phyloP scores from a whole-genome alignment of 306 rosid species.

The Lathyrus tuberosus region DNA sequence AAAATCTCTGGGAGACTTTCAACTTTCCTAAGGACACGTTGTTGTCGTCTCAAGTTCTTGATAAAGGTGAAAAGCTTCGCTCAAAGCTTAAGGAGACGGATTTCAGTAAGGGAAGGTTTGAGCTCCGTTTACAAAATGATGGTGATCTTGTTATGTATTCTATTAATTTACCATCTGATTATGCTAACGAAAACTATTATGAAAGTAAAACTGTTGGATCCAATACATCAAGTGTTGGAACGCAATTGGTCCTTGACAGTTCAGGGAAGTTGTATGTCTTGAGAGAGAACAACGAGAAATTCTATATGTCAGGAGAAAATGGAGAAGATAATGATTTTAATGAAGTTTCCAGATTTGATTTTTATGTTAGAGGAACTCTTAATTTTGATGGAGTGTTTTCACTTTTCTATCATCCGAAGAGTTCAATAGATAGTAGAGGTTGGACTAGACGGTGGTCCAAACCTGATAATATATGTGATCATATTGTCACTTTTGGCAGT shows the following conservation, averaged over 20 bases:
- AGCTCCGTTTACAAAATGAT: no score
- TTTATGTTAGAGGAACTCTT: slow-evolving; percentile 48
- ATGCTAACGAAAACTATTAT: slow-evolving; percentile 41
- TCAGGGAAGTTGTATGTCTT: slow-evolving; percentile 43
- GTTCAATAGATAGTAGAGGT: background rate
- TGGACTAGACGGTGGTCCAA: slow-evolving; percentile 34
- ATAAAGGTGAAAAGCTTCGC: no score
- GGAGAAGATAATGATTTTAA: no score
- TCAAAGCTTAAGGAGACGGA: no score
- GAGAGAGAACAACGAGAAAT: slow-evolving; percentile 9
- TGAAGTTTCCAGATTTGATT: background rate
- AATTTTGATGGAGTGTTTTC: slow-evolving; percentile 54
- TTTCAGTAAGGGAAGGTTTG: no score
- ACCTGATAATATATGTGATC: slow-evolving; percentile 40
- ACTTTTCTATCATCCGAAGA: slow-evolving; percentile 36
- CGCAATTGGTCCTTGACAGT: slow-evolving; percentile 36
- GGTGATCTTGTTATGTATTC: no score
- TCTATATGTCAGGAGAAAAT: background rate
- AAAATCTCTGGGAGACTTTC: slow-evolving; percentile 54
- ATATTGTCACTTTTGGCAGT: fast-evolving
- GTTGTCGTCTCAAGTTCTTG: slow-evolving; percentile 53
- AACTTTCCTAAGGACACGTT: slow-evolving; percentile 43
- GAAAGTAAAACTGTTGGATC: background rate
- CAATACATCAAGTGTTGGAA: slow-evolving; percentile 36
- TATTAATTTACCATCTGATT: slow-evolving; percentile 38